Percentiles rank a stretch among this genome's conserved stretches.
These are phyloP conservation scores for Besnoitia besnoiti DNA, from an alignment of 169 alveolate genomes.

Conservation along the genomic window DNA sequence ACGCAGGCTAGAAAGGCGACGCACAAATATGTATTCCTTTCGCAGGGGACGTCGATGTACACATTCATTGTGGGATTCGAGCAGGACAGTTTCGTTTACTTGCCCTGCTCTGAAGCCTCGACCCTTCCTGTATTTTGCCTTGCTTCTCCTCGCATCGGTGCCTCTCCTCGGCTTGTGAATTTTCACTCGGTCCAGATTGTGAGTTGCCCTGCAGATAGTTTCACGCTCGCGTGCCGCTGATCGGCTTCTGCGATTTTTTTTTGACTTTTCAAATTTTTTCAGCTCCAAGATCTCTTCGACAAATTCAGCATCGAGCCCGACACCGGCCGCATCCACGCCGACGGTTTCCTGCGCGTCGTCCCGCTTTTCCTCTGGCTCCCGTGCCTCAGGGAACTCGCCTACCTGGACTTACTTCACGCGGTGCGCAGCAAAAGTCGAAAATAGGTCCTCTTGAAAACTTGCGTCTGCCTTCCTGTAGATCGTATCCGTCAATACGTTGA, in stretches of 20 bases:
- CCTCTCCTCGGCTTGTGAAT: too few relatives aligned
- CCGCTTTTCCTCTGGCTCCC: conserved; percentile 61
- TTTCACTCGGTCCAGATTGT: too few relatives aligned
- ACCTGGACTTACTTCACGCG: conserved; percentile 39
- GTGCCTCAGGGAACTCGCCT: conserved; percentile 46
- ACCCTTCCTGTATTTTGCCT: too few relatives aligned
- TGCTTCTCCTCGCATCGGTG: too few relatives aligned
- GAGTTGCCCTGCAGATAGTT: too few relatives aligned
- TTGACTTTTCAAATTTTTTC: not conserved
- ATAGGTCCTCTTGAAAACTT: not conserved
- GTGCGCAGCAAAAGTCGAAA: conserved; percentile 7
- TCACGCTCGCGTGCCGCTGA: not conserved
- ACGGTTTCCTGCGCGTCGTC: conserved; percentile 64
- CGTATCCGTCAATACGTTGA: too few relatives aligned
- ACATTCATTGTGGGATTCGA: too few relatives aligned
- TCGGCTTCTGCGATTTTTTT: not conserved
- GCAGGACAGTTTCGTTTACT: too few relatives aligned
- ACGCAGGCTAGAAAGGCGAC: too few relatives aligned
- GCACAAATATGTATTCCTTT: too few relatives aligned
- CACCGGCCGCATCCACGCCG: conserved; percentile 38
- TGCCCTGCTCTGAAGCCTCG: too few relatives aligned
- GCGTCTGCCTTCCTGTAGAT: not conserved
- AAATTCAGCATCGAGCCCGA: conserved; percentile 66
- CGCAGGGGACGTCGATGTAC: too few relatives aligned
- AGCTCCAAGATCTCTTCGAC: conserved; percentile 49